Base-by-base conservation (phyloP, 1,139 yeast species). In the Protomyces pachydermus region DNA sequence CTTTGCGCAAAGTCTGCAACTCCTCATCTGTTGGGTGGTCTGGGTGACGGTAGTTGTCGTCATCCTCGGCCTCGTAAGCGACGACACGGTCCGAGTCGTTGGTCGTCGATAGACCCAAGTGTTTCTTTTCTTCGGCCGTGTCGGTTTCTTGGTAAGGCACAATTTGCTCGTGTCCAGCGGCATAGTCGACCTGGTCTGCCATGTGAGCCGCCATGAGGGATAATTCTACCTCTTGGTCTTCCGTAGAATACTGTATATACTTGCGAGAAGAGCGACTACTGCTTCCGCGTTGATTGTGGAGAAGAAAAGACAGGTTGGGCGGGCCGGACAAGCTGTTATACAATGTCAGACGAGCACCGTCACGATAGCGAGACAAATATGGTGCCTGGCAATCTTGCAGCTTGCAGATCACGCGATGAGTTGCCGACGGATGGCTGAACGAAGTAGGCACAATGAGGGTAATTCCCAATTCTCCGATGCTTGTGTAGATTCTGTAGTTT, bases 1-100 rank as follows among this genome's bases (percentile, higher is more conserved):
- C 73, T 63, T 73, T 72, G 67, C 84, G 79, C 65, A 83, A 80
- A 6, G 81, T 77, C 3, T 67, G 65, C 38, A 77, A 70, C 71
- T 84, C 88, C 62, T 77, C 79, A 18, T 71, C 77, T 16, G 79
- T 77, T 60, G 79, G 79, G 50, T 60, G 54, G 35, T 58, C 62
- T n/a, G 62, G 62, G 45, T 58, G 62, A 16, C 34, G 52, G 16
- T 14, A 6, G 12, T 32, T 35, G 32, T 48, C 53, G 37, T 52
- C 62, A 10, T 50, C 61, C 12, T 34, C 39, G 5, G 23, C 42
- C 3, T 51, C 34, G 20, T 58, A 42, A 9, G 48, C 48, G 18
- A 42, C 48, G 25, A 42, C 25, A 4, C 48, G 48, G 20, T 42
- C 48, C 9, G 48, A 42, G 25, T 42, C 28, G 48, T 42, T 18